Conservation (phyloP, 2,329 filamentous ascomycete genomes). For the Aspergillus sp. region DNA sequence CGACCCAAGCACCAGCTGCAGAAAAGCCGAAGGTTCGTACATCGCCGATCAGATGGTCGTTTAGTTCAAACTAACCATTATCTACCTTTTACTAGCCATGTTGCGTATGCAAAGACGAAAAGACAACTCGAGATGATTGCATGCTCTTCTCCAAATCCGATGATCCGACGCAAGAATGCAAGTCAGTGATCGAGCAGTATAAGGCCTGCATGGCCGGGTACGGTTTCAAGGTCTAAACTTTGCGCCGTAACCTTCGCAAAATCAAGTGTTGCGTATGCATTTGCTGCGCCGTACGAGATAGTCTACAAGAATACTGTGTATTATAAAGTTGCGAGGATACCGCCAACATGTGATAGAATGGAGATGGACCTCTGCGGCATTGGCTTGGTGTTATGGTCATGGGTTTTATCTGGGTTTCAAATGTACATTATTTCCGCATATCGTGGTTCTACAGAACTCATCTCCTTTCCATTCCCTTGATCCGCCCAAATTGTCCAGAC, state of each 20-base stretch:
- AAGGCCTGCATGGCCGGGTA: slow-evolving; percentile 89
- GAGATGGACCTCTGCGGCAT: slow-evolving; percentile 1
- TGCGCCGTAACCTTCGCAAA: background rate
- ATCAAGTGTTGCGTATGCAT: background rate
- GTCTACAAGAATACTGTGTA: background rate
- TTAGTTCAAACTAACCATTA: background rate
- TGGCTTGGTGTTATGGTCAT: slow-evolving; percentile 16
- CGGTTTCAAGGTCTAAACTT: slow-evolving; percentile 67
- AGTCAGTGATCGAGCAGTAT: slow-evolving; percentile 79
- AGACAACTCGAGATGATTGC: slow-evolving; percentile 89
- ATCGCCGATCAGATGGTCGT: background rate
- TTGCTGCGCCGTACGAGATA: background rate
- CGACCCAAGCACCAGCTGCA: slow-evolving; percentile 22
- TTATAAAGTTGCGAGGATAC: background rate
- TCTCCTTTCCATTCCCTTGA: background rate
- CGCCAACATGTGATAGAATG: background rate
- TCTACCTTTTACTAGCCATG: slow-evolving; percentile 66
- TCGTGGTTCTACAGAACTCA: slow-evolving; percentile 11
- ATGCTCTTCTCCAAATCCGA: slow-evolving; percentile 92
- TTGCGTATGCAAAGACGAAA: slow-evolving; percentile 97
- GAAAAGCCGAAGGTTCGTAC: slow-evolving; percentile 41
- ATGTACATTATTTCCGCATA: slow-evolving; percentile 17
- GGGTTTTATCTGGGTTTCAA: slow-evolving; percentile 8
- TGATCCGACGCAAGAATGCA: slow-evolving; percentile 79
- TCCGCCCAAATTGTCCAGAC: background rate